phyloP scores from a whole-genome alignment of 805 yeast species.

The Candida odintsovae region DNA sequence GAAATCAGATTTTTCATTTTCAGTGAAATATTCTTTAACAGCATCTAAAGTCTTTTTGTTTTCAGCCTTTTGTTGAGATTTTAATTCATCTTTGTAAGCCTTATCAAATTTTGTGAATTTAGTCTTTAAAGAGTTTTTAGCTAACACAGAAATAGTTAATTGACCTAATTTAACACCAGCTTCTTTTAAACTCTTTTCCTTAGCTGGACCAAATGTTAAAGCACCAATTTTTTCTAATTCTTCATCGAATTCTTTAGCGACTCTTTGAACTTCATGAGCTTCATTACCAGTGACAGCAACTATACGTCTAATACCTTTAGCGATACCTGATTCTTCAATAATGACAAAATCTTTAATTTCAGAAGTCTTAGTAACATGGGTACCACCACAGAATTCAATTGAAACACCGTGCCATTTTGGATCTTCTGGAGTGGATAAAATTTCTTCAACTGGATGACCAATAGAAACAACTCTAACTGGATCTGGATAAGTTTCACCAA shows the following conservation, averaged over 20 bases:
- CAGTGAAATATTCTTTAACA: constrained; percentile 62
- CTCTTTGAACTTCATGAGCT: constrained; percentile 84
- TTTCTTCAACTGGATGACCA: constrained; percentile 83
- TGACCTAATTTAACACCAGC: constrained; percentile 80
- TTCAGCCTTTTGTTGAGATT: constrained; percentile 84
- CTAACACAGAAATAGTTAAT: constrained; percentile 73
- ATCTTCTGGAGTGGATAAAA: constrained; percentile 64
- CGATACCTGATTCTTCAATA: constrained; percentile 94
- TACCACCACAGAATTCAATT: constrained; percentile 98
- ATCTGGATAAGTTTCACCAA: constrained; percentile 98
- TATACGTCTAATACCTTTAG: constrained; percentile 97
- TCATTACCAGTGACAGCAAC: constrained; percentile 93
- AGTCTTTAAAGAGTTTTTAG: constrained; percentile 69
- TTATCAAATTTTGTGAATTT: constrained; percentile 79
- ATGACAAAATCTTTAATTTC: constrained; percentile 89
- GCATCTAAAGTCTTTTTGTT: constrained; percentile 73
- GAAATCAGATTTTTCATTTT: constrained; percentile 44
- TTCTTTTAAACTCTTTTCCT: constrained; percentile 80
- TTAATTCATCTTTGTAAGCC: constrained; percentile 79
- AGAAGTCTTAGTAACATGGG: constrained; percentile 88
- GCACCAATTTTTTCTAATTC: constrained; percentile 54
- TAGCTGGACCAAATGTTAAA: constrained; percentile 65
- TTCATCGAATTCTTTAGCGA: constrained; percentile 66
- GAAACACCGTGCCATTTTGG: constrained; percentile 74
- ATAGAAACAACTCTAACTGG: constrained; percentile 97